phyloP scores from a whole-genome alignment of 257 asterid genomes.

The Mitragyna speciosa region DNA sequence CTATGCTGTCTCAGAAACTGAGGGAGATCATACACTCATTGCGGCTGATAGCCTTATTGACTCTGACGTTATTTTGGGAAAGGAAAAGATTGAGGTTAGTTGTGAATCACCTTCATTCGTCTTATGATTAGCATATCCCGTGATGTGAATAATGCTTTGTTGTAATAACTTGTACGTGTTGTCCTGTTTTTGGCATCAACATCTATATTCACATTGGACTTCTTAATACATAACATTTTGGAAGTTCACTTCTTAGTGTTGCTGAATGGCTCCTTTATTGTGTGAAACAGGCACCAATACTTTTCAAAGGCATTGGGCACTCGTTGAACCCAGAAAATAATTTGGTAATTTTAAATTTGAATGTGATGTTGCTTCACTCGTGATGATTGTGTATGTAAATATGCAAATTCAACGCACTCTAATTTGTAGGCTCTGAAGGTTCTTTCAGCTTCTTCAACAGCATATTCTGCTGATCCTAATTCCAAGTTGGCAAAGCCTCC shows the following conservation, averaged over 20 bases:
- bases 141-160: not conserved
- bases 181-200: not conserved
- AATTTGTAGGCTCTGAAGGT: constrained; percentile 59
- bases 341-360: constrained; percentile 48
- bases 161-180: not conserved
- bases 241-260: not conserved
- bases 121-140: not conserved
- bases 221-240: not conserved
- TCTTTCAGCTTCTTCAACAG: constrained; percentile 82
- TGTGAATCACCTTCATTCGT: not conserved
- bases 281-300: constrained; percentile 72
- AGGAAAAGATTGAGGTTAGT: constrained; percentile 57
- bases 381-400: not conserved
- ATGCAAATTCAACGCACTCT: not conserved
- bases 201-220: not conserved
- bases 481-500: constrained; percentile 70
- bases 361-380: not conserved
- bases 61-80: constrained; percentile 66
- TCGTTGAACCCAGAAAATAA: constrained; percentile 74
- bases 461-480: constrained; percentile 80
- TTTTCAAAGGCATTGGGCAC: constrained; percentile 89
- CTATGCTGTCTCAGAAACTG: constrained; percentile 61
- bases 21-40: constrained; percentile 71
- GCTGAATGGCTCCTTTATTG: not conserved
- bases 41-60: constrained; percentile 55